Percentiles rank a stretch among this genome's conserved stretches.
Evolutionary conservation across 2,329 filamentous ascomycete genomes (phyloP).

Genomic region (Scortechinia acanthostroma): DNA sequence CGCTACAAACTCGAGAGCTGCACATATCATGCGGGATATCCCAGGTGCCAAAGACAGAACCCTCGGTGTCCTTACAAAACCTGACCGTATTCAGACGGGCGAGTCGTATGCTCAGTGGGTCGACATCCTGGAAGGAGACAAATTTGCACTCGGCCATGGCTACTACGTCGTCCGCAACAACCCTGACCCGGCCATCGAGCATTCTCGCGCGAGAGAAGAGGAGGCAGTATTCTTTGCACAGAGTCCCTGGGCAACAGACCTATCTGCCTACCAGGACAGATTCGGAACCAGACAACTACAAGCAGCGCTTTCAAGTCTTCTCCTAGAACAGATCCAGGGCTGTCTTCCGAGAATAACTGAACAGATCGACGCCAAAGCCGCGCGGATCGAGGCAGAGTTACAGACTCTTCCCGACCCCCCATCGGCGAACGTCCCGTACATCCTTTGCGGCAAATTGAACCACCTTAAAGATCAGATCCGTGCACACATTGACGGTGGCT

Average conservation of each 20-base stretch:
- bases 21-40: slow-evolving; percentile 28
- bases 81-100: slow-evolving; percentile 34
- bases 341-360: slow-evolving; percentile 22
- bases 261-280: slow-evolving; percentile 23
- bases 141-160: slow-evolving; percentile 36
- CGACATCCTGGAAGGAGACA: slow-evolving; percentile 29
- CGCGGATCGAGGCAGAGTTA: slow-evolving; percentile 29
- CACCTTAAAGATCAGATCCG: slow-evolving; percentile 26
- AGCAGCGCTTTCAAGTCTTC: slow-evolving; percentile 28
- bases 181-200: slow-evolving; percentile 28
- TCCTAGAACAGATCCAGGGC: slow-evolving; percentile 29
- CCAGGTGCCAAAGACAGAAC: slow-evolving; percentile 23
- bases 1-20: slow-evolving; percentile 39
- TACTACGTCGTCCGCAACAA: slow-evolving; percentile 43
- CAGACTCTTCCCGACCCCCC: slow-evolving; percentile 34
- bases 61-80: slow-evolving; percentile 46
- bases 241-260: slow-evolving; percentile 29
- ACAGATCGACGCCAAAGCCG: slow-evolving; percentile 29
- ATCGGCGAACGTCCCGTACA: slow-evolving; percentile 28
- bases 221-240: slow-evolving; percentile 38
- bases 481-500: slow-evolving; percentile 30
- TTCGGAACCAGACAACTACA: slow-evolving; percentile 42
- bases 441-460: slow-evolving; percentile 29
- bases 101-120: slow-evolving; percentile 25
- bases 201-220: slow-evolving; percentile 31